Evolutionary conservation across 441 rosid species (phyloP), one percentile per base, ranked within the genome.

Genomic region (Lepidium campestre): DNA sequence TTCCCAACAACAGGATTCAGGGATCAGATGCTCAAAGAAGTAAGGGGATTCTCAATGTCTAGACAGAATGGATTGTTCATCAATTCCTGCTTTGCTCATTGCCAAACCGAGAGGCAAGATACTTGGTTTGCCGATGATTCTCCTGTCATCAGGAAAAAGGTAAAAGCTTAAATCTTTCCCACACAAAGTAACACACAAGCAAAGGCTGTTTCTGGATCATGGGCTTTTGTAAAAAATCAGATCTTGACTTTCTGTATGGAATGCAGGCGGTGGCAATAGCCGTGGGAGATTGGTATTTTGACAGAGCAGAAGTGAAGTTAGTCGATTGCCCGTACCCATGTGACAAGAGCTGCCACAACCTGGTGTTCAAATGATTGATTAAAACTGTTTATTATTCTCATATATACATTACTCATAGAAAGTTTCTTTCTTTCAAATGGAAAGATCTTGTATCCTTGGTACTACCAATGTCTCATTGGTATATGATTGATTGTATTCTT

Each of bases 241-340:
- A 11, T 68, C 14, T 53, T 55, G 70, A 23, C 7, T 40, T 61
- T 12, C 2, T 48, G 6, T 23, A 32, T 66, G 50, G 52, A 1
- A 29, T 62, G 70, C 72, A 95, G 98, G 87, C 91, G 4, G 80
- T 95, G 27, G 99, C 98, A 3, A 79, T 81, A 61, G 94, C 99
- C 0, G 98, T 95, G n/a, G 99, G 98, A 69, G 96, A 90, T 73
- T 95, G 99, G 99, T 95, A 86, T 67, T 95, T 92, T 39, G 92
- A 85, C 4, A 83, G 97, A 15, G 78, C 90, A 0, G 74, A 77
- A 11, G 80, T 80, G 29, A 88, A 83, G 86, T 70, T 77, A 53
- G 79, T 92, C 0, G 98, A 92, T 71, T 92, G 98, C 29, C 83
- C 99, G 0, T 85, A 91, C 56, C 98, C 98, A 1, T 91, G 99